Evolutionary conservation across 2,329 filamentous ascomycete species (phyloP).

Genomic region (Pseudopithomyces chartarum): DNA sequence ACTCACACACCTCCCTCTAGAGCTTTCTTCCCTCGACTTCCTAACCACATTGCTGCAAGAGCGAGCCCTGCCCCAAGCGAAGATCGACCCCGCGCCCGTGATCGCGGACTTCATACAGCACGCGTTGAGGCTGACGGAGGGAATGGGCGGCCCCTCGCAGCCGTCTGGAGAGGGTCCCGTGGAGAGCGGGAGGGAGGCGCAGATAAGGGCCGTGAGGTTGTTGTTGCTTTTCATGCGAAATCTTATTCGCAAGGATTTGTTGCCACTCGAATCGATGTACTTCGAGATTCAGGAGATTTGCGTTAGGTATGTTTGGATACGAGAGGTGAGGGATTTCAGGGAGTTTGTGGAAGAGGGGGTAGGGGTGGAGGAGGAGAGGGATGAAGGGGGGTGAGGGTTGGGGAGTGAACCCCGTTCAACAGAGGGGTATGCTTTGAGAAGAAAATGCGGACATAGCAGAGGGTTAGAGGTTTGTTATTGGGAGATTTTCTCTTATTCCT

Average conservation of each 20-base stretch:
- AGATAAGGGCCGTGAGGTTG: constrained; percentile 42
- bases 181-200: constrained; percentile 41
- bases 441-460: background rate
- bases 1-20: constrained; percentile 43
- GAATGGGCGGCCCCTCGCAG: constrained; percentile 35
- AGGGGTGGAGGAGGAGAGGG: background rate
- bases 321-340: constrained; percentile 47
- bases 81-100: constrained; percentile 36
- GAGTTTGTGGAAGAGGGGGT: constrained; percentile 32
- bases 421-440: background rate
- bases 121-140: constrained; percentile 41
- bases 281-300: constrained; percentile 50
- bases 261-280: constrained; percentile 37
- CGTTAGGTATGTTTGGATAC: constrained; percentile 46
- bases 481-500: no score
- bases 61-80: constrained; percentile 21
- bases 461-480: background rate
- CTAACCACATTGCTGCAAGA: constrained; percentile 44
- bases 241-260: constrained; percentile 39
- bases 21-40: constrained; percentile 44
- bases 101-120: constrained; percentile 46
- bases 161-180: constrained; percentile 11
- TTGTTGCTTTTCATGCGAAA: constrained; percentile 47
- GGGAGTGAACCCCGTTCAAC: background rate
- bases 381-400: background rate